Evolutionary conservation across 1,284 basidiomycete species (phyloP).

Genomic region (Cystobasidiaceae sp.): DNA sequence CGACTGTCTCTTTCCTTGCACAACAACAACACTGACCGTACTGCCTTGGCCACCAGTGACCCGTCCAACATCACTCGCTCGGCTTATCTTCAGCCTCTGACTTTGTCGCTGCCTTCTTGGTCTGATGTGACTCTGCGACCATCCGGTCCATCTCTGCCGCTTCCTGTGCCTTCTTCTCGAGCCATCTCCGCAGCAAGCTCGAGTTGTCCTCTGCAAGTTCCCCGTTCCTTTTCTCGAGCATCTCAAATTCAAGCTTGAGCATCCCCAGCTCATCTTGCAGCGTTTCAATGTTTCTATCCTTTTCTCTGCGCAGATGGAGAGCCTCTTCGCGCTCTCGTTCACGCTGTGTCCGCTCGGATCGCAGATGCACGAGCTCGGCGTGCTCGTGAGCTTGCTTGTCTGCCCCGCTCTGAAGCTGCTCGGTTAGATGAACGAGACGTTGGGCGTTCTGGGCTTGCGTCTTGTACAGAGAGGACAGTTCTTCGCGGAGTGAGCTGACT

Average conservation of each 20-base stretch:
- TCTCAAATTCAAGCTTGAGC: conserved; percentile 78
- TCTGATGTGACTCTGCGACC: conserved; percentile 14
- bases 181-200: conserved; percentile 85
- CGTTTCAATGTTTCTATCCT: conserved; percentile 66
- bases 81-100: neutral
- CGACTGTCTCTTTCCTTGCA: no score
- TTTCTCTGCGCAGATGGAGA: conserved; percentile 74
- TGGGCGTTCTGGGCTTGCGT: conserved; percentile 89
- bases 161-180: conserved; percentile 87
- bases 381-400: conserved; percentile 68
- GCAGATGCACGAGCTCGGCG: conserved; percentile 65
- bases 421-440: conserved; percentile 82
- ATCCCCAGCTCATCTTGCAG: conserved; percentile 91
- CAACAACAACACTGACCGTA: no score
- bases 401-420: conserved; percentile 86
- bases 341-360: conserved; percentile 65
- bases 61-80: no score
- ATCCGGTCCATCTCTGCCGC: conserved; percentile 88
- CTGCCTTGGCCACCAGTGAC: no score
- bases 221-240: conserved; percentile 79
- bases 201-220: conserved; percentile 87
- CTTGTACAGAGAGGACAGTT: conserved; percentile 89
- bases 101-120: neutral
- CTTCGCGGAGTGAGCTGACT: conserved; percentile 80
- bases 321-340: conserved; percentile 77